These are phyloP conservation scores for Aureobasidium sp. DNA, from an alignment of 2,329 filamentous ascomycete species.

Conservation along the genomic window DNA sequence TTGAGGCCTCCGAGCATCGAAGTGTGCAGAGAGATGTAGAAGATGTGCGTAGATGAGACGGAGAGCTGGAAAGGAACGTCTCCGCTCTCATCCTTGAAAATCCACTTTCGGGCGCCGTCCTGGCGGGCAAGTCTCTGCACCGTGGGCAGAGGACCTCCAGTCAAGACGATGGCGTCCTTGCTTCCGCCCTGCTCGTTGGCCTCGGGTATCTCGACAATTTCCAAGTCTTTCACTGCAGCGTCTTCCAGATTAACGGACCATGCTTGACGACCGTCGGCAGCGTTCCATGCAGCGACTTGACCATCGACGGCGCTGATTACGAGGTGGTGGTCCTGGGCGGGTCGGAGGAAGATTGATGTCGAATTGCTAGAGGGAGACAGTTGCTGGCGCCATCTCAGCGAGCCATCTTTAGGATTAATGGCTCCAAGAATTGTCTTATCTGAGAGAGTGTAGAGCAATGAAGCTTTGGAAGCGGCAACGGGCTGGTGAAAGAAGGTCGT, in stretches of 20 bases:
- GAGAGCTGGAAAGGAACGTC: conserved; percentile 70
- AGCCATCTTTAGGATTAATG: conserved; percentile 79
- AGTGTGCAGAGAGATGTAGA: conserved; percentile 67
- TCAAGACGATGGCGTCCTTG: conserved; percentile 68
- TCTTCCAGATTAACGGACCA: conserved; percentile 63
- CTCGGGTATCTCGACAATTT: conserved; percentile 67
- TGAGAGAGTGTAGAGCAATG: conserved; percentile 83
- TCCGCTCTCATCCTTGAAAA: conserved; percentile 58
- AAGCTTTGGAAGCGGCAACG: conserved; percentile 71
- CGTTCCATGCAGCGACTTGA: conserved; percentile 74
- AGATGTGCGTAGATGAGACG: conserved; percentile 61
- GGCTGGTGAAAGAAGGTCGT: conserved; percentile 95
- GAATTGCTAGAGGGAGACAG: conserved; percentile 42
- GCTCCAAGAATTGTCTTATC: conserved; percentile 79
- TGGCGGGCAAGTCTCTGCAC: conserved; percentile 67
- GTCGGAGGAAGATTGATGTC: conserved; percentile 49
- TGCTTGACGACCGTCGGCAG: conserved; percentile 66
- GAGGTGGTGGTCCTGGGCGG: conserved; percentile 72
- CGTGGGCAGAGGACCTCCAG: conserved; percentile 49
- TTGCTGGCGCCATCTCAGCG: conserved; percentile 78
- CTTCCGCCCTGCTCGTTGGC: conserved; percentile 29
- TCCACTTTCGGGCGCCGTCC: conserved; percentile 71
- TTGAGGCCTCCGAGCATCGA: conserved; percentile 61
- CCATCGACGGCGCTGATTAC: conserved; percentile 66
- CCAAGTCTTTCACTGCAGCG: conserved; percentile 57